Conservation (phyloP, 2,329 filamentous ascomycete genomes). For the Dendryphion nanum region DNA sequence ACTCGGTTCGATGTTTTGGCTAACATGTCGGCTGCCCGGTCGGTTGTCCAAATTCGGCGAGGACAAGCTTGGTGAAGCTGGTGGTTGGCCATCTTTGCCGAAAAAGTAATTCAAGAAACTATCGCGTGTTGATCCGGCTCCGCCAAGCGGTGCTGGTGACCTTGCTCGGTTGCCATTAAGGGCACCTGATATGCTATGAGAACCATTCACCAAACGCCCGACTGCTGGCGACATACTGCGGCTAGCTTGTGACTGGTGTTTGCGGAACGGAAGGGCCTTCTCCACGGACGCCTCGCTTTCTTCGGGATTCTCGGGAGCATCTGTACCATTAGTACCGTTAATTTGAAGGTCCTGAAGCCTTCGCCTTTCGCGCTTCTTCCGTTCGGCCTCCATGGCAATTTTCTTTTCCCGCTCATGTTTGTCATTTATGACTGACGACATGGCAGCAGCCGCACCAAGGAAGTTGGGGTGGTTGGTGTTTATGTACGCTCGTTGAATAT, state of each 20-base stretch:
- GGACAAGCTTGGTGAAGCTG: conserved; percentile 35
- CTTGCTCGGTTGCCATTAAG: conserved; percentile 65
- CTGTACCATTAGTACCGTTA: conserved; percentile 63
- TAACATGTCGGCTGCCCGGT: conserved; percentile 65
- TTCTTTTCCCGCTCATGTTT: conserved; percentile 94
- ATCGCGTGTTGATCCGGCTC: conserved; percentile 69
- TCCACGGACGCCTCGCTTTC: conserved; percentile 54
- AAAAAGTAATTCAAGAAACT: conserved; percentile 99
- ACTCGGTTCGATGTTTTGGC: conserved; percentile 74
- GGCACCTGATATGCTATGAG: conserved; percentile 56
- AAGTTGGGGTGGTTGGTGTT: conserved; percentile 99
- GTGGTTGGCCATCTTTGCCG: conserved; percentile 77
- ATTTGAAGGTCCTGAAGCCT: conserved; percentile 74
- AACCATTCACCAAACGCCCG: conserved; percentile 62
- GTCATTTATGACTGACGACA: conserved; percentile 93
- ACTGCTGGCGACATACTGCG: conserved; percentile 83
- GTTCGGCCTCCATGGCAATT: conserved; percentile 75
- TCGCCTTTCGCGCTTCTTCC: conserved; percentile 78
- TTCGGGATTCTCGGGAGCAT: conserved; percentile 66
- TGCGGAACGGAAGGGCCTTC: conserved; percentile 59
- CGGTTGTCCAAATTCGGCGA: conserved; percentile 40
- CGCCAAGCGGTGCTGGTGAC: conserved; percentile 59
- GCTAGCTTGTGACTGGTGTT: conserved; percentile 58
- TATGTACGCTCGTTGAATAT: conserved; percentile 97
- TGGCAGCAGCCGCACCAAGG: conserved; percentile 90